Evolutionary conservation across 2,329 filamentous ascomycete genomes (phyloP).

Genomic region (Beauveria rudraprayagi): DNA sequence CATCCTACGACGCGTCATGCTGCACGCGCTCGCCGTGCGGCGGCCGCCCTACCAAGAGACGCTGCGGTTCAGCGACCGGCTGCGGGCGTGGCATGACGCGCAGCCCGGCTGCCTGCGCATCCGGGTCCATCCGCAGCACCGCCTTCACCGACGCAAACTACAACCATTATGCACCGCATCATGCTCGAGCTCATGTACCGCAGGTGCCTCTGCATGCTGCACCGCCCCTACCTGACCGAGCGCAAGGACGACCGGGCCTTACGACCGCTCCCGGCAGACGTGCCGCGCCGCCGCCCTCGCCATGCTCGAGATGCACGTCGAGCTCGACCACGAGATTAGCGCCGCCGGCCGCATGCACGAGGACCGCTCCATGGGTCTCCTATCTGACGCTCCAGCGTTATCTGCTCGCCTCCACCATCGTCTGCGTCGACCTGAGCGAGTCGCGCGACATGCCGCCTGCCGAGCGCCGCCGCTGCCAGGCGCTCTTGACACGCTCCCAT

Average conservation of each 20-base stretch:
- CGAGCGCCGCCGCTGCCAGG: constrained; percentile 27
- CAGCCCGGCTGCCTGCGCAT: constrained; percentile 34
- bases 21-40: constrained; percentile 30
- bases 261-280: constrained; percentile 30
- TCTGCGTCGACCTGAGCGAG: constrained; percentile 44
- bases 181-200: constrained; percentile 41
- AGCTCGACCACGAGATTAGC: constrained; percentile 36
- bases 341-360: constrained; percentile 43
- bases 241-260: constrained; percentile 30
- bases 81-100: constrained; percentile 27
- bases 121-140: constrained; percentile 31
- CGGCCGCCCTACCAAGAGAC: constrained; percentile 28
- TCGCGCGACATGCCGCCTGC: constrained; percentile 23
- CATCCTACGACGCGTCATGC: constrained; percentile 35
- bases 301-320: constrained; percentile 38
- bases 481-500: constrained; percentile 31
- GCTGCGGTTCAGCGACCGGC: constrained; percentile 30
- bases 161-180: constrained; percentile 40
- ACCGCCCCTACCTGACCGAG: constrained; percentile 37
- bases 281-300: constrained; percentile 36
- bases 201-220: constrained; percentile 42
- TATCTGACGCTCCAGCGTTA: constrained; percentile 49
- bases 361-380: constrained; percentile 45
- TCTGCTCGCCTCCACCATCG: constrained; percentile 47
- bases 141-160: constrained; percentile 35